phyloP scores from a whole-genome alignment of 2,329 filamentous ascomycete genomes.

The Venturia nashicola region DNA sequence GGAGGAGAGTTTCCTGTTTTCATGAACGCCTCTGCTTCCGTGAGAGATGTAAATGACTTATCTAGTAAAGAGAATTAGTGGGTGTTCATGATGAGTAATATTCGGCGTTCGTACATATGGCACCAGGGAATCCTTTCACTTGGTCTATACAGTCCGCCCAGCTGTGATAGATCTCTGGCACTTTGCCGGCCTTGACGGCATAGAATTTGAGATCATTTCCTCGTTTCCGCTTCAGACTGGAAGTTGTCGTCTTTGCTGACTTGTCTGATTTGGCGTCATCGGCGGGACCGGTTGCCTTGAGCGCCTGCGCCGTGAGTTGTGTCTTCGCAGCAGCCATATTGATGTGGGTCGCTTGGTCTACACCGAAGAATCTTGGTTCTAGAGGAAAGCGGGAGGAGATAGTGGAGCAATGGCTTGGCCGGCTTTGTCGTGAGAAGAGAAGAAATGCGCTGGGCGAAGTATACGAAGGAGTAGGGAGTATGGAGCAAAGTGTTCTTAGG shows the following conservation, averaged over 20 bases:
- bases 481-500: neutral
- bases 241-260: neutral
- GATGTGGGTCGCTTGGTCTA: neutral
- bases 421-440: neutral
- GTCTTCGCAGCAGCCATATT: slow-evolving; percentile 1
- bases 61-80: slow-evolving; percentile 35
- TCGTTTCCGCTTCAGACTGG: slow-evolving; percentile 8
- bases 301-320: neutral
- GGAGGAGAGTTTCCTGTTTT: slow-evolving; percentile 31
- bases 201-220: slow-evolving; percentile 41
- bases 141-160: slow-evolving; percentile 52
- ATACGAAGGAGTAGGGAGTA: neutral
- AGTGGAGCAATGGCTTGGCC: neutral
- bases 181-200: slow-evolving; percentile 47
- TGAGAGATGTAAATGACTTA: slow-evolving; percentile 62
- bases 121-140: slow-evolving; percentile 34
- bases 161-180: slow-evolving; percentile 50
- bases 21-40: slow-evolving; percentile 70
- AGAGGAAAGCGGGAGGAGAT: neutral
- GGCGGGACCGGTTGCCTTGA: neutral
- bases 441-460: neutral
- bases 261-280: neutral
- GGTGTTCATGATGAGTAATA: neutral
- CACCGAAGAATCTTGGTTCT: neutral
- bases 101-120: neutral